Conservation (phyloP, 352 stramenopile genomes). For the Pythium scleroteichum region DNA sequence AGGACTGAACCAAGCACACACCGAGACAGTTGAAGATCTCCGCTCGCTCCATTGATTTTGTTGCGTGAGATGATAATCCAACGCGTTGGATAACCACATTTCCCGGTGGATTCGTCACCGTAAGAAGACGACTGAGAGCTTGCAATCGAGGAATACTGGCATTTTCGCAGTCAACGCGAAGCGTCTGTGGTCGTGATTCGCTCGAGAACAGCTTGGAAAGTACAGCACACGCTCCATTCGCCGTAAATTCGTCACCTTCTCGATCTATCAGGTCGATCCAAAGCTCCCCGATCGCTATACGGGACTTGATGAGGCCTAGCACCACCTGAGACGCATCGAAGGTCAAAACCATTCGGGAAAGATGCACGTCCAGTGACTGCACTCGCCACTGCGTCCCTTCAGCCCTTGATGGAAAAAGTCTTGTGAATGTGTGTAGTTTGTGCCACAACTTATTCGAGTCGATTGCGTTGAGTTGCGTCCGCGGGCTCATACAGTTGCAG, state of each 20-base stretch:
- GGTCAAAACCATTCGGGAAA: slow-evolving; percentile 9
- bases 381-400: slow-evolving; percentile 2
- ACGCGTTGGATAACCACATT: background rate
- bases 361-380: slow-evolving; percentile 9
- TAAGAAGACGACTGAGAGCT: background rate
- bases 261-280: slow-evolving; percentile 19
- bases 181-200: background rate
- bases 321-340: slow-evolving; percentile 3
- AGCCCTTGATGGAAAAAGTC: background rate
- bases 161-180: slow-evolving; percentile 17
- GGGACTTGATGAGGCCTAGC: background rate
- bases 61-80: background rate
- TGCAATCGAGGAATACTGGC: background rate
- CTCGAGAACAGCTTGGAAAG: slow-evolving; percentile 13
- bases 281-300: slow-evolving; percentile 7
- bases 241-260: slow-evolving; percentile 11
- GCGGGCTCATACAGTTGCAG: slow-evolving; percentile 14
- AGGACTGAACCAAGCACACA: background rate
- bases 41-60: background rate
- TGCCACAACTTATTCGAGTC: slow-evolving; percentile 12
- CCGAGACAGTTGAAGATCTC: slow-evolving; percentile 5
- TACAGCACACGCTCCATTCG: background rate
- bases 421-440: background rate
- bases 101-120: background rate
- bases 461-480: background rate